Percentiles rank a stretch among this genome's conserved stretches.
Evolutionary conservation across 208 protist genomes (phyloP).

Genomic region (Crithidia acanthocephali): DNA sequence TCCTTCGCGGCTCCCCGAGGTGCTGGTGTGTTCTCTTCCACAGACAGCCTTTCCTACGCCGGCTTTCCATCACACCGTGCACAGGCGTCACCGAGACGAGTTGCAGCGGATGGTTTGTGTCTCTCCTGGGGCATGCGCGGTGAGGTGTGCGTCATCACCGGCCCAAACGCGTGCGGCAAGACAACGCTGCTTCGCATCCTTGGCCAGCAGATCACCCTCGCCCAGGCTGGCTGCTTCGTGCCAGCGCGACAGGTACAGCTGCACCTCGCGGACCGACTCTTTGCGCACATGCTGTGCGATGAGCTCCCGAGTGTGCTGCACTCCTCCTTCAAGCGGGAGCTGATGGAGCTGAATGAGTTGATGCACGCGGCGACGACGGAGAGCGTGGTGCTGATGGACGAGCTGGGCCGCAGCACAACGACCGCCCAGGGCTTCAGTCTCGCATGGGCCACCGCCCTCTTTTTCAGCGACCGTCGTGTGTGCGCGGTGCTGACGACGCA

Average conservation of each 20-base stretch:
- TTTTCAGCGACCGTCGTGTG: constrained; percentile 44
- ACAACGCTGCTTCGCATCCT: constrained; percentile 92
- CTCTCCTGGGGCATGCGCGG: constrained; percentile 36
- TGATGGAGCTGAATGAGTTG: constrained; percentile 78
- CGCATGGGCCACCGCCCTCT: constrained; percentile 93
- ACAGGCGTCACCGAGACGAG: too few relatives aligned
- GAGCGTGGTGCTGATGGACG: constrained; percentile 97
- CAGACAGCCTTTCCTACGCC: too few relatives aligned
- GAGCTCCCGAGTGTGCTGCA: constrained; percentile 53
- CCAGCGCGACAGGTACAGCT: constrained; percentile 67
- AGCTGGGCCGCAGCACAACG: constrained; percentile 96
- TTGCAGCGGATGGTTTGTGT: constrained; percentile 5
- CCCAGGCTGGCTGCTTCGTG: constrained; percentile 94
- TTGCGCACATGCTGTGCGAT: constrained; percentile 87
- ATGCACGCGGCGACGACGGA: constrained; percentile 82
- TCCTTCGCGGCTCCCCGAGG: too few relatives aligned
- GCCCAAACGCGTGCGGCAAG: constrained; percentile 95
- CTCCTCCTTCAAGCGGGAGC: constrained; percentile 76
- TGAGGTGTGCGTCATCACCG: constrained; percentile 84
- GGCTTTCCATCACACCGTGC: too few relatives aligned
- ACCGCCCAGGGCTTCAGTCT: constrained; percentile 96
- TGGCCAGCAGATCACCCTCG: constrained; percentile 89
- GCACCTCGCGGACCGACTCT: constrained; percentile 68
- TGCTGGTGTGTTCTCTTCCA: too few relatives aligned
- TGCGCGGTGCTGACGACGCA: constrained; percentile 55